Percentiles rank a stretch among this genome's conserved stretches.
Evolutionary conservation across 768 basidiomycete genomes (phyloP).

Genomic region (Fomitopsis pulvina): DNA sequence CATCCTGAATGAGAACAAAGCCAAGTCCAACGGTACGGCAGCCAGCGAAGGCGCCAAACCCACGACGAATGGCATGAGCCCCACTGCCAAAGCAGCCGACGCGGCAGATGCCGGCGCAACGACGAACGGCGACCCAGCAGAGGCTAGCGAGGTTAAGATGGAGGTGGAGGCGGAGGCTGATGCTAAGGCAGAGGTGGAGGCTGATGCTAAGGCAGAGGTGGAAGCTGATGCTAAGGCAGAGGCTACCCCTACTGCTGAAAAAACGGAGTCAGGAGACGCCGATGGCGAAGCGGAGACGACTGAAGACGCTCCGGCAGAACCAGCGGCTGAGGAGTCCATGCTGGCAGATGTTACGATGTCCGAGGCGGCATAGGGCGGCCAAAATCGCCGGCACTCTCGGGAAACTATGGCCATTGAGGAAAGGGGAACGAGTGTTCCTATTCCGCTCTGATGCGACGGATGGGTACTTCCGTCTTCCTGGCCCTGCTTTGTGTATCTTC

Average conservation of each 20-base stretch:
- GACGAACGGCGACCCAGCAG: constrained; percentile 11
- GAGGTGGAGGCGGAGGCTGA: constrained; percentile 36
- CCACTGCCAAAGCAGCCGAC: constrained; percentile 11
- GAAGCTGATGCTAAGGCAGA: constrained; percentile 27
- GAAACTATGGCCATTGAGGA: not conserved
- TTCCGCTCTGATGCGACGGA: not conserved
- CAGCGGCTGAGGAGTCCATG: constrained; percentile 17
- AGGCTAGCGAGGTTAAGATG: constrained; percentile 9
- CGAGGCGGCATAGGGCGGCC: constrained; percentile 14
- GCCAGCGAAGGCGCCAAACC: constrained; percentile 13
- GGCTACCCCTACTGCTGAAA: constrained; percentile 19
- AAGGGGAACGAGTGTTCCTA: not conserved
- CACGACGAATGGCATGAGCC: constrained; percentile 18
- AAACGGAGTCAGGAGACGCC: constrained; percentile 14
- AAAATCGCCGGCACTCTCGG: constrained; percentile 3
- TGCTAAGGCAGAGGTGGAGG: constrained; percentile 35
- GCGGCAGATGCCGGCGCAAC: constrained; percentile 14
- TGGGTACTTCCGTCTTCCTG: not conserved
- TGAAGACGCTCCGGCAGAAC: constrained; percentile 13
- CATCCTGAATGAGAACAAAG: constrained; percentile 33
- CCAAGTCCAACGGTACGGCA: constrained; percentile 19
- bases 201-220: constrained; percentile 18
- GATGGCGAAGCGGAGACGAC: constrained; percentile 13
- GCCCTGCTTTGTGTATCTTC: not conserved
- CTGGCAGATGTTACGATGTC: constrained; percentile 24